Conservation (phyloP, 2,329 filamentous ascomycete species). For the Thermoascus crustaceus region DNA sequence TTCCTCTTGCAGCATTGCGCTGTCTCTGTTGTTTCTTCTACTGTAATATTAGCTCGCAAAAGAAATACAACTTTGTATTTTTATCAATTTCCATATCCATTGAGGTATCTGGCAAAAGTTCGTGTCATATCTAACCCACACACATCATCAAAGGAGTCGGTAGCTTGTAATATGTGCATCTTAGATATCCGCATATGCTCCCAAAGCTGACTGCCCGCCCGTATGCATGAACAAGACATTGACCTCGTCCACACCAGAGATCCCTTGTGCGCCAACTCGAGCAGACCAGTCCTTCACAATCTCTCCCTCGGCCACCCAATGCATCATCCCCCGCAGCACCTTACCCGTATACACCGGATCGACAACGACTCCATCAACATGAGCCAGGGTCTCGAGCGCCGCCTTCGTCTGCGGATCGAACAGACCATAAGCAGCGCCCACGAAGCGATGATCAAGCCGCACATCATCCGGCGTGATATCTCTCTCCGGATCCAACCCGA, state of each 20-base stretch:
- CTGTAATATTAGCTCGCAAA: neutral
- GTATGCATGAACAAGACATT: conserved; percentile 32
- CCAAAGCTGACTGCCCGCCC: conserved; percentile 26
- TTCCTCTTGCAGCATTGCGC: neutral
- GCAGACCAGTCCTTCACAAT: conserved; percentile 9
- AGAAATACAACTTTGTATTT: no score
- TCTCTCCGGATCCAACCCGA: conserved; percentile 19
- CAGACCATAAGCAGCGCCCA: conserved; percentile 24
- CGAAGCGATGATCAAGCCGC: conserved; percentile 24
- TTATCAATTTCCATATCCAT: no score
- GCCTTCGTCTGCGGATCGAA: conserved; percentile 19
- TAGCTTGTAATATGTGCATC: neutral
- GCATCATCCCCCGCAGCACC: conserved; percentile 20
- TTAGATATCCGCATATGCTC: conserved; percentile 21
- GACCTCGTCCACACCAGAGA: conserved; percentile 7
- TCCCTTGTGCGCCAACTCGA: neutral
- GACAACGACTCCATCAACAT: conserved; percentile 20
- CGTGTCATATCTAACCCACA: no score
- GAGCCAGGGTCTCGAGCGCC: conserved; percentile 18
- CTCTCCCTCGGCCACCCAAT: conserved; percentile 17
- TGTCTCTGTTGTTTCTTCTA: neutral
- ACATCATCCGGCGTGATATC: conserved; percentile 24
- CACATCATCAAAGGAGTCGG: no score
- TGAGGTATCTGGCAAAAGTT: no score
- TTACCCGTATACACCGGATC: conserved; percentile 32